Base-by-base conservation (phyloP, 768 basidiomycete genomes). In the Trametes punicea region DNA sequence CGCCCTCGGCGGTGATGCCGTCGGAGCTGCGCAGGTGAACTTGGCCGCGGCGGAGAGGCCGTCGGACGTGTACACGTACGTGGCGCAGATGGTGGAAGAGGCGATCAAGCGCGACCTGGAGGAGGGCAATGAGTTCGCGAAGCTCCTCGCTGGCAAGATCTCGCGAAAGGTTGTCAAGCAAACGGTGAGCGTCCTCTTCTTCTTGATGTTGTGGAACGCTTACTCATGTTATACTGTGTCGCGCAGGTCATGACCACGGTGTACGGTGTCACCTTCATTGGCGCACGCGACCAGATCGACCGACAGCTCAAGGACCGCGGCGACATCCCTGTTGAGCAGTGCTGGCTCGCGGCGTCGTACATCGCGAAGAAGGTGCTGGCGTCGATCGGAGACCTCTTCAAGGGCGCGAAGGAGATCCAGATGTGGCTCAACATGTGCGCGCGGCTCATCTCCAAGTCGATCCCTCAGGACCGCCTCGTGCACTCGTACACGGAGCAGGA, bases 91-190 rank as follows among this genome's bases (percentile, higher is more conserved):
- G 80, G 93, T 95, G 47, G 88, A 96, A 70, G 69, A 77, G 63
- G 69, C 77, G 44, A 76, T 97, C 30, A 71, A 71, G 39, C 71
- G 72, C 62, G 90, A 92, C 55, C 75, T 79, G 5, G 73, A 69
- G 55, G 72, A 73, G 7, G 69, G 79, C 9, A 54, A 74, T 21
- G 67, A 74, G 51, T 71, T 75, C 51, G 96, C 93, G 0, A 58
- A 72, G 46, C 61, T 89, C 61, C 76, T 96, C 25, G 51, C 75
- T 38, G 92, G 90, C 29, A 92, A 91, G 70, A 78, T 99, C 27
- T 78, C 91, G 18, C 75, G 97, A 21, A 98, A 99, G 72, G 87
- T 97, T 16, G 96, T 99, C 63, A 99, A 99, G 77, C 96, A 98
- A 75, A 98, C 97, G 21, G 92, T 89, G 34, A 44, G 82, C 74